Conservation (phyloP, 306 rosid genomes). For the Arachis stenosperma region DNA sequence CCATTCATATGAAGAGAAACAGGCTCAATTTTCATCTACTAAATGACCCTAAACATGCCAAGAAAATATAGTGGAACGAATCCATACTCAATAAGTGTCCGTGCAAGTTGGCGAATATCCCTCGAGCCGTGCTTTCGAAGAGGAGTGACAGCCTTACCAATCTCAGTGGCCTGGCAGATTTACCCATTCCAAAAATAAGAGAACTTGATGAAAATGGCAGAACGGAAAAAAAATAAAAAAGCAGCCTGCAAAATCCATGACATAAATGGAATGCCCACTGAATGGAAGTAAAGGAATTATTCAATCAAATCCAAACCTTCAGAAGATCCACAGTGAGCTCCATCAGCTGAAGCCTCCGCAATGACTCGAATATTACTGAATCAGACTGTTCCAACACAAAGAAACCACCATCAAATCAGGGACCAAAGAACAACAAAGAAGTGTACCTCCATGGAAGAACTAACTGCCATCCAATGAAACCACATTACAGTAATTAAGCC, state of each 20-base stretch:
- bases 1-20: neutral
- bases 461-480: constrained; percentile 13
- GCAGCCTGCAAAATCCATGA: neutral
- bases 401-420: constrained; percentile 36
- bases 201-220: neutral
- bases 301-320: constrained; percentile 52
- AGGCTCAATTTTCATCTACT: constrained; percentile 9
- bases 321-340: constrained; percentile 71
- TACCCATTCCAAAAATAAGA: constrained; percentile 20
- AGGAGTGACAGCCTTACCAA: constrained; percentile 76
- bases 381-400: constrained; percentile 61
- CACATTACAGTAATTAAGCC: neutral
- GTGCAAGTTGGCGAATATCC: constrained; percentile 58
- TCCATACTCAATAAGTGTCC: constrained; percentile 68
- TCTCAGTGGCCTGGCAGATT: constrained; percentile 75
- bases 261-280: neutral
- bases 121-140: constrained; percentile 66
- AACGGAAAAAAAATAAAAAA: neutral
- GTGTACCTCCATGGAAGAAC: neutral
- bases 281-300: constrained; percentile 31
- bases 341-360: constrained; percentile 85
- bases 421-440: constrained; percentile 15
- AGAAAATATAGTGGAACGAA: constrained; percentile 24
- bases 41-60: constrained; percentile 17
- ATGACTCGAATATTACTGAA: constrained; percentile 60